Base-by-base conservation (phyloP, 441 rosid species). In the Populus trichocarpa region DNA sequence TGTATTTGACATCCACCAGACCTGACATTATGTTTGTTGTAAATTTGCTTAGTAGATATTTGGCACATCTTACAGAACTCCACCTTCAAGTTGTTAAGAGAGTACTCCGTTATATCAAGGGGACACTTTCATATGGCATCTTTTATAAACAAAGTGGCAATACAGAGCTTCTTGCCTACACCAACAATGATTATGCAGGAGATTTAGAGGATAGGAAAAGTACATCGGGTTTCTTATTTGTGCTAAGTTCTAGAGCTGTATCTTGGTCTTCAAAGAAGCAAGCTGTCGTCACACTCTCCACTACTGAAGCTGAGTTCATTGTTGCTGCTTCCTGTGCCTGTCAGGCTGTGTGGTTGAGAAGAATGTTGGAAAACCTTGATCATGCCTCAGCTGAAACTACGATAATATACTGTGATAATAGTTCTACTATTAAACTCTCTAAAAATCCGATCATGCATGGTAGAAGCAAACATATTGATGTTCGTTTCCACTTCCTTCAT, bases 311-410 rank as follows among this genome's bases (percentile, higher is more conserved):
- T 0, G 8, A 50, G 20, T 50, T 50, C 0, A 50, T 50, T 4
- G n/a, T 0, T 0, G n/a, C n/a, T 16, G 1, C 8, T 5, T 50
- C 2, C 0, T 50, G 59, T 50, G 59, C 59, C 0, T 50, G 7
- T 50, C 7, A 50, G 59, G n/a, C 2, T 50, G 2, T 50, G 7
- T 50, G 59, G 59, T 16, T 50, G 7, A 42, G 14, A 50, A 50
- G 59, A 1, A 14, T 50, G n/a, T 50, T 5, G 59, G 8, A 50
- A 50, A 50, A 16, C 0, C 59, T 50, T 1, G 59, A 50, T 1
- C 59, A 14, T 1, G 2, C 1, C 6, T 46, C 57, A 0, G 2
- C 59, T 16, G 7, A 6, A 16, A 1, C 59, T 50, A 50, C 0
- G 0, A 16, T 50, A 0, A 50, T 50, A 2, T 50, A 50, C 1